Base-by-base conservation (phyloP, 208 protist genomes). In the Blechomonas ayalai region DNA sequence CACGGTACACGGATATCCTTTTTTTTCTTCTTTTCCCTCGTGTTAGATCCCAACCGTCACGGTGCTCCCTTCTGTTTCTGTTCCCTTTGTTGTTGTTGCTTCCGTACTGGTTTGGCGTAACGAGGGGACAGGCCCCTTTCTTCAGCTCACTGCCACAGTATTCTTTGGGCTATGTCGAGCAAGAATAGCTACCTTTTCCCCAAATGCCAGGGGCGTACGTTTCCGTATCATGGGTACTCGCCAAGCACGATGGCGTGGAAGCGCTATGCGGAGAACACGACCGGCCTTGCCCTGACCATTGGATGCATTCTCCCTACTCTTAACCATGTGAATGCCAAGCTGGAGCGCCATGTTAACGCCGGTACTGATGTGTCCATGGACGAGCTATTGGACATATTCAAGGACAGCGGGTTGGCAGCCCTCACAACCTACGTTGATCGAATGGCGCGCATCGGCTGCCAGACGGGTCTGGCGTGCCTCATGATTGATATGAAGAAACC, bases 201-300 rank as follows among this genome's bases (percentile, higher is more conserved):
- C n/a, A n/a, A n/a, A n/a, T n/a, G n/a, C n/a, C n/a, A n/a, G n/a
- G n/a, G n/a, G n/a, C n/a, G n/a, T n/a, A n/a, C n/a, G n/a, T n/a
- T n/a, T n/a, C n/a, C n/a, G n/a, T n/a, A n/a, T n/a, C 72, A 85
- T 57, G 58, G 58, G 22, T 82, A 79, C 56, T 79, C 82, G 4
- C 25, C 66, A n/a, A 13, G 33, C 16, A 46, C 56, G 13, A 59
- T 91, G 4, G 39, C 58, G 18, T n/a, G 26, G 15, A 82, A 80
- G 59, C 70, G 74, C n/a, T 58, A 74, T 19, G 25, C 24, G 8
- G 79, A 86, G 42, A 87, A 88, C 52, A 83, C 73, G 3, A 78
- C 63, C 1, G 39, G 69, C 6, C 31, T 82, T 24, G 65, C 68
- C 16, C 20, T 91, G 20, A 68, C 57, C 16, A 50, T 78, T 12